Percentiles rank a stretch among this genome's conserved stretches.
phyloP scores from a whole-genome alignment of 169 alveolate genomes.

The Prorocentrum cordatum region DNA sequence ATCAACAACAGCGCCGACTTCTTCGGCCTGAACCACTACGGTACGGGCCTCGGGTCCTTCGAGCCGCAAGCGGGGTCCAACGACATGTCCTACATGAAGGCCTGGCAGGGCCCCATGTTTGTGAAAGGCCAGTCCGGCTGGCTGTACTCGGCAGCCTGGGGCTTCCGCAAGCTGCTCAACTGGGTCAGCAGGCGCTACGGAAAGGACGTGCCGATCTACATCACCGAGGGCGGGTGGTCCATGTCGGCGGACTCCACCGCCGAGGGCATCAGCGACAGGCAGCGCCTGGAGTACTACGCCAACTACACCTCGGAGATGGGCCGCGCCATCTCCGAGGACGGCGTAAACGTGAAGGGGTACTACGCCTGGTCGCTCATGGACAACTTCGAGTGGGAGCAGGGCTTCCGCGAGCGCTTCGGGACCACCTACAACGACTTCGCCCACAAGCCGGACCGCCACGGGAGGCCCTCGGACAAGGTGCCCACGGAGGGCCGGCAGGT shows the following conservation, averaged over 20 bases:
- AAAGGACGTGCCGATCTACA: not conserved
- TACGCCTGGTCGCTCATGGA: slow-evolving; percentile 74
- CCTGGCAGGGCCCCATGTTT: no score
- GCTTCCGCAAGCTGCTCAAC: slow-evolving; percentile 44
- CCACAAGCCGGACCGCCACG: no score
- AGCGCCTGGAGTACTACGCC: not conserved
- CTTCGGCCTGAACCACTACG: slow-evolving; percentile 73
- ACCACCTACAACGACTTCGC: slow-evolving; percentile 41
- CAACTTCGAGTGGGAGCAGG: slow-evolving; percentile 58
- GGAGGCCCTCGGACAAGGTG: no score
- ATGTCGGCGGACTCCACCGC: slow-evolving; percentile 2
- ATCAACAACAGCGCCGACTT: slow-evolving; percentile 72
- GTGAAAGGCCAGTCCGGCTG: slow-evolving; percentile 30
- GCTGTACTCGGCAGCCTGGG: slow-evolving; percentile 49
- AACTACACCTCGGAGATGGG: not conserved
- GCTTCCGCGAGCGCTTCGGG: slow-evolving; percentile 44
- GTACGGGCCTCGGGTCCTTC: no score
- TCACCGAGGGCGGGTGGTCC: slow-evolving; percentile 55
- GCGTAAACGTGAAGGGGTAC: slow-evolving; percentile 37
- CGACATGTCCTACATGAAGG: no score
- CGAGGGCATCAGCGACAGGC: slow-evolving; percentile 15
- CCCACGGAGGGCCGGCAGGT: no score
- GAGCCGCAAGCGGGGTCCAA: no score
- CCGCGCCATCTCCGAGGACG: slow-evolving; percentile 20
- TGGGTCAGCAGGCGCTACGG: slow-evolving; percentile 67